Evolutionary conservation across 1,284 basidiomycete species (phyloP).

Genomic region (Agaricales sp.): DNA sequence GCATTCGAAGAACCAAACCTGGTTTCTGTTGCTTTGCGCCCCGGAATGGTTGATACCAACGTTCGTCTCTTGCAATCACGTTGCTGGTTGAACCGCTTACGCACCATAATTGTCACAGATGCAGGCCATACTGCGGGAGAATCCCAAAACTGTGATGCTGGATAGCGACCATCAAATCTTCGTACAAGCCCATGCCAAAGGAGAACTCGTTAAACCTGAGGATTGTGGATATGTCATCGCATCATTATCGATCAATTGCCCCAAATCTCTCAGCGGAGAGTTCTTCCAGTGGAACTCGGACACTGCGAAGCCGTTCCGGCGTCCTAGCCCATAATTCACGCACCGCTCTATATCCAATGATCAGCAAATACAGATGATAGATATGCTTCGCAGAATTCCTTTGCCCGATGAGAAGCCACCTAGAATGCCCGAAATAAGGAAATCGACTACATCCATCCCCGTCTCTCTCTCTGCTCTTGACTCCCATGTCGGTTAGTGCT

Average conservation of each 20-base stretch:
- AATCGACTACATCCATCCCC: background rate
- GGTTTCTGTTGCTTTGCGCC: slow-evolving; percentile 69
- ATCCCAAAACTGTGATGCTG: slow-evolving; percentile 39
- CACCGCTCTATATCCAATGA: too few relatives aligned
- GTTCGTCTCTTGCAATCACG: slow-evolving; percentile 25
- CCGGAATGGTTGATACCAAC: slow-evolving; percentile 75
- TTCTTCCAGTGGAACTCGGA: slow-evolving; percentile 69
- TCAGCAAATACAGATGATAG: too few relatives aligned
- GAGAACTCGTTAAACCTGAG: slow-evolving; percentile 60
- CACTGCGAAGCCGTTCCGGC: slow-evolving; percentile 45
- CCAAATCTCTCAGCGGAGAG: slow-evolving; percentile 51
- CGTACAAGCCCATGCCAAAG: slow-evolving; percentile 46
- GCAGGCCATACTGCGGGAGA: slow-evolving; percentile 46
- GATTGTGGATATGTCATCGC: slow-evolving; percentile 72
- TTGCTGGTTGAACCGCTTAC: too few relatives aligned
- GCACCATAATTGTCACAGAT: slow-evolving; percentile 38
- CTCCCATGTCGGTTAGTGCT: background rate
- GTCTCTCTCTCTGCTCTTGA: background rate
- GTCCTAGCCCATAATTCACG: slow-evolving; percentile 10
- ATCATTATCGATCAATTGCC: slow-evolving; percentile 46
- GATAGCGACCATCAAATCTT: slow-evolving; percentile 46
- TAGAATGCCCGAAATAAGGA: too few relatives aligned
- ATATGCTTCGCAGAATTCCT: too few relatives aligned
- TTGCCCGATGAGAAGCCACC: too few relatives aligned
- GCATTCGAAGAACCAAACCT: slow-evolving; percentile 72